Base-by-base conservation (phyloP, 2,329 filamentous ascomycete species). In the Alternaria burnsii region DNA sequence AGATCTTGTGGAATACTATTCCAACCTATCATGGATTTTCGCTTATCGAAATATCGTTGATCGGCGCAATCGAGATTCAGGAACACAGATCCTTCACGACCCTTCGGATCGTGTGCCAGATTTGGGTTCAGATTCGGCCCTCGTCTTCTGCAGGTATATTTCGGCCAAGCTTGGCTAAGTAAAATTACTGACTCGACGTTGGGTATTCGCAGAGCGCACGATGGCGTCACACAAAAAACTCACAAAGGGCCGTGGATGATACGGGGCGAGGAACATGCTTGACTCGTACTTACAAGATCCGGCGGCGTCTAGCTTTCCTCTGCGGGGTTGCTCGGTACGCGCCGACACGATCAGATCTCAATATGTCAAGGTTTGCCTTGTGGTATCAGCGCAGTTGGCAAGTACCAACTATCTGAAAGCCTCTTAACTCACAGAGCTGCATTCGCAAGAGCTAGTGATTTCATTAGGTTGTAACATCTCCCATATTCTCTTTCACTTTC, bases 11-110 rank as follows among this genome's bases (percentile, higher is more conserved):
- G 22, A 22, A 32, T 30, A 3, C 18, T 41, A 1, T 26, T 26
- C 38, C 24, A 38, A 20, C 62, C 62, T 62, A 65, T 65, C 59
- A 56, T 12, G 47, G n/a, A 44, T 11, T 26, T 41, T 65, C 62
- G 62, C 62, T 55, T 65, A 60, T 65, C 59, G 53, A 38, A 20
- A 28, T 30, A n/a, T 22, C 43, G 18, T 46, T 43, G 47, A 55
- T 36, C 44, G 12, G 51, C 44, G 38, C 54, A 43, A n/a, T 20
- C 36, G 32, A 12, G 14, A 22, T 50, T 50, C 46, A 50, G 46
- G 46, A 36, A 56, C 46, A 52, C 52, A 48, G 32, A 36, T 56
- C 40, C 46, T 32, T 34, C 40, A 30, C 14, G 16, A 34, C 24
- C 43, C 36, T 59, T 48, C 32, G n/a, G 42, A 55, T 30, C 50